Conservation (phyloP, 441 rosid species). For the Croton setiger region DNA sequence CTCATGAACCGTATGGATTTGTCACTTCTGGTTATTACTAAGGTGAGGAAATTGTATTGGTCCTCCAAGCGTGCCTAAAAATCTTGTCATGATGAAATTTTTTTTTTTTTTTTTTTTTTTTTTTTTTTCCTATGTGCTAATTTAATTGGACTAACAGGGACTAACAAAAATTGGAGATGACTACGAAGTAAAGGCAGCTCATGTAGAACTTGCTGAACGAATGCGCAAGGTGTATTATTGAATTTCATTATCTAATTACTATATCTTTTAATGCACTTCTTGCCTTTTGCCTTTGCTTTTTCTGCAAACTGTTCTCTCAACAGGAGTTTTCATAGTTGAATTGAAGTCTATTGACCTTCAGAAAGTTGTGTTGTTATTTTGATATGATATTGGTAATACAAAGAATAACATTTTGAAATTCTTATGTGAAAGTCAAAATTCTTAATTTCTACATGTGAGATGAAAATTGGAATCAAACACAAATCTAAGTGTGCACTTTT, state of each 20-base stretch:
- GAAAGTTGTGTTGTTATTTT: background rate
- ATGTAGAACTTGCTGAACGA: constrained; percentile 97
- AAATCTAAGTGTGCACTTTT: background rate
- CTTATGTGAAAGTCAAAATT: background rate
- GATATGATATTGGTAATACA: background rate
- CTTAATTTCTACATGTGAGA: background rate
- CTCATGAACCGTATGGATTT: constrained; percentile 96
- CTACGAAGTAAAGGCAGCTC: constrained; percentile 94
- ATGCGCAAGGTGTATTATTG: constrained; percentile 75
- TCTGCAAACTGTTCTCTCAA: background rate
- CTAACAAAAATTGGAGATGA: constrained; percentile 94
- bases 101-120: background rate
- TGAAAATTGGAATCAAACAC: background rate
- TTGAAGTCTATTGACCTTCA: background rate
- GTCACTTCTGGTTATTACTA: constrained; percentile 95
- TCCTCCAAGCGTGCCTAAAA: background rate
- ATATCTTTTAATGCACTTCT: background rate
- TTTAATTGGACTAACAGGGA: constrained; percentile 53
- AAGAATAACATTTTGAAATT: background rate
- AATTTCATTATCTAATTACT: background rate
- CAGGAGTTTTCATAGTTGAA: background rate
- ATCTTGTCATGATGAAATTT: constrained; percentile 8
- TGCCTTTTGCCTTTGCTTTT: background rate
- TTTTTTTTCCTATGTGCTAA: constrained; percentile 10
- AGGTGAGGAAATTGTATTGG: constrained; percentile 44